Evolutionary conservation across 306 rosid species (phyloP), one percentile per base, ranked within the genome.

Genomic region (Quercus cerris): DNA sequence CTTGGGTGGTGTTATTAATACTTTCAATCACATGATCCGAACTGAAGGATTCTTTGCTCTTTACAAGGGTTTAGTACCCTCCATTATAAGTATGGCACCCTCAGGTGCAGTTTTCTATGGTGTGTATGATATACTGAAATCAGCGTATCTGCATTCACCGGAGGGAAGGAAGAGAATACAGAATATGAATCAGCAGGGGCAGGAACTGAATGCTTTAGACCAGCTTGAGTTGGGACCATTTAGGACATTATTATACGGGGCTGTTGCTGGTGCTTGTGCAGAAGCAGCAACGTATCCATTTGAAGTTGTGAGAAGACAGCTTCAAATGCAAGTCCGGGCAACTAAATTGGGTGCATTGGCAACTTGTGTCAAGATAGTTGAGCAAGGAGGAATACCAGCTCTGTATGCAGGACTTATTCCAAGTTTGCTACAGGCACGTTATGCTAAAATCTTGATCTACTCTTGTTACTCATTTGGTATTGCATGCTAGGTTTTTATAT

Each of bases 101-200:
- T 84, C 98, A 27, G 95, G 98, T 74, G 99, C 99, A 61, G 99
- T 95, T 63, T 95, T 93, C 81, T 95, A 95, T 82, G 90, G 97
- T 62, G 99, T 93, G 44, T 93, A 95, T 61, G 99, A 95, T 85
- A 93, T 91, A 52, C 81, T 95, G 70, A 95, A 95, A 76, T 81
- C 97, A 62, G 79, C 93, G 10, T 95, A 93, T 88, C 87, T 95
- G 83, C 98, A 82, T 80, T 95, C 98, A 51, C 98, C 96, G 1
- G 87, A 93, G 83, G 99, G 98, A 79, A 91, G 83, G 87, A 89
- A 86, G 83, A 88, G 99, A 86, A 91, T 91, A 44, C 77, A 84
- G 66, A 84, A 86, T 56, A 73, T 95, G 98, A 89, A 81, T 49
- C 86, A 88, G 86, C 90, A 87, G 38, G 94, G 90, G 57, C 74